Conservation (phyloP, 2,329 filamentous ascomycete genomes). For the Colletotrichum camelliae region DNA sequence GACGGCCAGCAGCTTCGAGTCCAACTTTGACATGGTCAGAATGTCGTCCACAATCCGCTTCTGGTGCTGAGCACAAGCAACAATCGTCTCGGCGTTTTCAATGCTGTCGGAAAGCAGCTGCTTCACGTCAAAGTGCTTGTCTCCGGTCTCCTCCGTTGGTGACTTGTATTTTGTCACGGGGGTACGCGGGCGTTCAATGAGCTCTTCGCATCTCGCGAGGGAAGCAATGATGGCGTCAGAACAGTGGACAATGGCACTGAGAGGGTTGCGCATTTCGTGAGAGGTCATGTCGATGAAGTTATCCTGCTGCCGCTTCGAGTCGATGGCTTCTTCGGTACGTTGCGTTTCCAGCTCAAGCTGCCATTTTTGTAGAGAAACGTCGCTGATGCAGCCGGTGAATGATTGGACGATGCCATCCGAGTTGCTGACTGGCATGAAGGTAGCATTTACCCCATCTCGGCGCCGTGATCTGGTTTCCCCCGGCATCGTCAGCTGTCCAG, state of each 20-base stretch:
- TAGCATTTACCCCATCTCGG: slow-evolving; percentile 55
- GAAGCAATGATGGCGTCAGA: slow-evolving; percentile 71
- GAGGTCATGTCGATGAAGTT: slow-evolving; percentile 81
- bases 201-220: slow-evolving; percentile 48
- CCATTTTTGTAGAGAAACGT: slow-evolving; percentile 55
- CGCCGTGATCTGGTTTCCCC: slow-evolving; percentile 46
- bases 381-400: slow-evolving; percentile 54
- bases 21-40: slow-evolving; percentile 75
- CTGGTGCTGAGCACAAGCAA: slow-evolving; percentile 79
- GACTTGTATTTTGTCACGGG: neutral
- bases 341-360: slow-evolving; percentile 55
- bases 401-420: slow-evolving; percentile 52
- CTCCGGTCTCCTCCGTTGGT: neutral
- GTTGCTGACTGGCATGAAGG: slow-evolving; percentile 55
- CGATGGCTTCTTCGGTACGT: slow-evolving; percentile 60
- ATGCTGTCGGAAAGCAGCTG: slow-evolving; percentile 64
- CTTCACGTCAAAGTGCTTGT: slow-evolving; percentile 28
- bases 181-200: slow-evolving; percentile 29
- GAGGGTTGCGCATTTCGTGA: slow-evolving; percentile 76
- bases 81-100: slow-evolving; percentile 79
- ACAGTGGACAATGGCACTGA: slow-evolving; percentile 76
- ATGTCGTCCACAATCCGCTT: slow-evolving; percentile 81
- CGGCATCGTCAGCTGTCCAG: slow-evolving; percentile 50
- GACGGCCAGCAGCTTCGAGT: slow-evolving; percentile 75
- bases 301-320: slow-evolving; percentile 73